Conservation (phyloP, 208 protist species). For the Acanthamoeba sp. region DNA sequence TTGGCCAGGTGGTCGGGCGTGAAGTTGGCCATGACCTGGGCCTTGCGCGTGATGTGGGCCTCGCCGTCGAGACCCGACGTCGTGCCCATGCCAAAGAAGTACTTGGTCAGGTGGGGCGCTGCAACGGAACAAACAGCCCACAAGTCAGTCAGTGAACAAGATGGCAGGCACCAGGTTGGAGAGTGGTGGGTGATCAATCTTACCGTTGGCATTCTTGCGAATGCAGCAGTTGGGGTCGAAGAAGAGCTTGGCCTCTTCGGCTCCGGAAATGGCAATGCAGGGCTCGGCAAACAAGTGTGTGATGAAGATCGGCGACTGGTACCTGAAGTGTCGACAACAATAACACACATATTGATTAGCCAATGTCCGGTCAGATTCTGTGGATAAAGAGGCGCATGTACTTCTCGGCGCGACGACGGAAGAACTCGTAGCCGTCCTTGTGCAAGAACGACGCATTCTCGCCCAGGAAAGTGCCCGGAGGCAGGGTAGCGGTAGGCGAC, state of each 20-base stretch:
- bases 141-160: too few species aligned
- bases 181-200: too few species aligned
- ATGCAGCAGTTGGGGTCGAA: slow-evolving; percentile 2
- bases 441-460: slow-evolving; percentile 16
- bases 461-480: slow-evolving; percentile 7
- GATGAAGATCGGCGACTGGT: slow-evolving; percentile 37
- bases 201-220: neutral
- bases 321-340: too few species aligned
- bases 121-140: neutral
- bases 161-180: too few species aligned
- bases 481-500: neutral
- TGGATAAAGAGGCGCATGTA: neutral
- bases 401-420: neutral
- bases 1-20: neutral
- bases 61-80: neutral
- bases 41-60: slow-evolving; percentile 17
- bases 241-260: slow-evolving; percentile 55
- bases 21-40: slow-evolving; percentile 39
- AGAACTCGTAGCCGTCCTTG: slow-evolving; percentile 44
- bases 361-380: too few species aligned
- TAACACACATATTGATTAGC: too few species aligned
- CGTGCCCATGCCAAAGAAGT: slow-evolving; percentile 27
- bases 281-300: slow-evolving; percentile 27
- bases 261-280: neutral
- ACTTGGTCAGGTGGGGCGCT: slow-evolving; percentile 52